phyloP scores from a whole-genome alignment of 352 stramenopile genomes.

The Phytophthora crassamura region DNA sequence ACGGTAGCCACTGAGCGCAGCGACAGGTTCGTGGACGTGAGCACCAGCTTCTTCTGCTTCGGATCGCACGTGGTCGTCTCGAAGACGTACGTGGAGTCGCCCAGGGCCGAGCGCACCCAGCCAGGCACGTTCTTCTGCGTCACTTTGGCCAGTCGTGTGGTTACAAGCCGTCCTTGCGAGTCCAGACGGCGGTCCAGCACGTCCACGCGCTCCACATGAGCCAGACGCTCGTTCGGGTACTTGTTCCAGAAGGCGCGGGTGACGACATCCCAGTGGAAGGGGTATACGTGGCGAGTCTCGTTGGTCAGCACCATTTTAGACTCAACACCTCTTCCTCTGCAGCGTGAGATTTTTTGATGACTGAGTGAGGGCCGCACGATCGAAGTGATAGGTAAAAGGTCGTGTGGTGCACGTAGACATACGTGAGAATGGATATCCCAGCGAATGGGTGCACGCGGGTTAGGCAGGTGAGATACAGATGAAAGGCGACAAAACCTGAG shows the following conservation, averaged over 20 bases:
- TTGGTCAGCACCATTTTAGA: constrained; percentile 76
- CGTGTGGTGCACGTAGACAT: no score
- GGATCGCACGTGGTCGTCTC: constrained; percentile 85
- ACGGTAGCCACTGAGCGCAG: constrained; percentile 81
- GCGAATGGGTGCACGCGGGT: no score
- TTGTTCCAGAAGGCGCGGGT: constrained; percentile 91
- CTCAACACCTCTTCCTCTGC: neutral
- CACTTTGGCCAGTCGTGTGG: constrained; percentile 75
- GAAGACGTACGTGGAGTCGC: constrained; percentile 80
- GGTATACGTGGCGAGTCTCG: constrained; percentile 79
- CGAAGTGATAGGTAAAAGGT: no score
- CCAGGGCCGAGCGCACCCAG: constrained; percentile 76
- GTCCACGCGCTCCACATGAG: constrained; percentile 85
- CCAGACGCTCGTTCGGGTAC: constrained; percentile 82
- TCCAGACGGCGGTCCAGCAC: constrained; percentile 81
- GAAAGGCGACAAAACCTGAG: no score
- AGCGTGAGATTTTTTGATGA: no score
- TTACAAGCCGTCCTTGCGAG: constrained; percentile 66
- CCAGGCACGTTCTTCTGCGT: constrained; percentile 76
- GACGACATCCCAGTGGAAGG: constrained; percentile 86
- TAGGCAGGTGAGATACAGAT: no score
- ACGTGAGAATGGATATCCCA: no score
- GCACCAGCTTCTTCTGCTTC: constrained; percentile 62
- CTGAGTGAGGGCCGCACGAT: no score
- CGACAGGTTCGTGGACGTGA: constrained; percentile 86